phyloP scores from a whole-genome alignment of 202 grass and related monocot genomes.

The Schoenoplectus tabernaemontani region DNA sequence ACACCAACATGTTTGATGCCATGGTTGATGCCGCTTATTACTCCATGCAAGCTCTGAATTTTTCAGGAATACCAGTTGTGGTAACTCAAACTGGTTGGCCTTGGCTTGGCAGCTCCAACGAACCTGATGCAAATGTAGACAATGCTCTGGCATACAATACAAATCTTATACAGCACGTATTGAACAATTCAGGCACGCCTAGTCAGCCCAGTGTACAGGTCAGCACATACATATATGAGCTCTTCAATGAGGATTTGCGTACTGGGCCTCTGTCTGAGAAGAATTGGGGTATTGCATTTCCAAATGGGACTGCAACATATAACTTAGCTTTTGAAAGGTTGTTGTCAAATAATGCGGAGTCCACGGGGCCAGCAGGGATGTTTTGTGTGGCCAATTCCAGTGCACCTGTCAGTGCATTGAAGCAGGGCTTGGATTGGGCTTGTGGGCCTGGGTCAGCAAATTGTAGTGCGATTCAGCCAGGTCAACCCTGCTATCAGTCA shows the following conservation, averaged over 20 bases:
- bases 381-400: slow-evolving; percentile 91
- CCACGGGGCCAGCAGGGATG: slow-evolving; percentile 45
- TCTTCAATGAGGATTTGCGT: slow-evolving; percentile 83
- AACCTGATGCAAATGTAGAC: slow-evolving; percentile 79
- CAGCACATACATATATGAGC: slow-evolving; percentile 72
- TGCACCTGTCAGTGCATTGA: slow-evolving; percentile 48
- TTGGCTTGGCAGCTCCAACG: slow-evolving; percentile 58
- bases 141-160: slow-evolving; percentile 93
- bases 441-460: slow-evolving; percentile 97
- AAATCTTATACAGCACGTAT: slow-evolving; percentile 83
- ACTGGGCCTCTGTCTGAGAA: slow-evolving; percentile 54
- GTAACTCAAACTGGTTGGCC: slow-evolving; percentile 98
- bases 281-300: slow-evolving; percentile 84
- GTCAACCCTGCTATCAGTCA: slow-evolving; percentile 69
- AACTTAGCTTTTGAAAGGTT: slow-evolving; percentile 60
- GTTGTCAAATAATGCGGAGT: slow-evolving; percentile 35
- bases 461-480: slow-evolving; percentile 83
- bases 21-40: slow-evolving; percentile 88
- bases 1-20: slow-evolving; percentile 94
- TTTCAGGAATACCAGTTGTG: slow-evolving; percentile 62
- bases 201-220: slow-evolving; percentile 61
- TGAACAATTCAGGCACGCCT: slow-evolving; percentile 88
- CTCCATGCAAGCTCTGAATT: slow-evolving; percentile 92
- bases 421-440: slow-evolving; percentile 96
- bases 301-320: slow-evolving; percentile 59